Evolutionary conservation across 805 yeast genomes (phyloP), one percentile per base, ranked within the genome.

Genomic region (Myxozyma vanderwaltii): DNA sequence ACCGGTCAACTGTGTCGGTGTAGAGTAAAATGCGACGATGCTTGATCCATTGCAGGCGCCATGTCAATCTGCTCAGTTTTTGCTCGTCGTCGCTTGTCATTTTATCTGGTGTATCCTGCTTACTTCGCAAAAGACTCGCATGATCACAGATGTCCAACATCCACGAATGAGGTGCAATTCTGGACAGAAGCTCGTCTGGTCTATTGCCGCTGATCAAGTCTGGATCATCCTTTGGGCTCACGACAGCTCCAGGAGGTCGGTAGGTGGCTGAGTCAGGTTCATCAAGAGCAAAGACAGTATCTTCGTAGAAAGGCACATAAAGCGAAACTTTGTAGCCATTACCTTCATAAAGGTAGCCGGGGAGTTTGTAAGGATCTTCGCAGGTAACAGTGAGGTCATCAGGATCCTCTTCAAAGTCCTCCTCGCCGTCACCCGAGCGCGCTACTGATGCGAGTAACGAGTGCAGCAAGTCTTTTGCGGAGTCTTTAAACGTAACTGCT

Each of bases 1-100:
- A 58, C 23, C 59, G 53, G 40, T 61, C 64, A 27, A 61, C 63
- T 12, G 59, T 48, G 40, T 61, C 64, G 4, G 59, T 56, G n/a
- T 59, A 21, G 26, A 61, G 31, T n/a, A 61, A 46, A 19, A 58
- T 36, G 31, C 64, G 63, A 26, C 46, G 26, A 24, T 58, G 49
- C 24, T 52, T 29, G 38, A 58, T 44, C 61, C 61, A 58, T n/a
- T 38, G 43, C 19, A 38, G 21, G 6, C 43, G 43, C 43, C 43
- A 38, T 13, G 43, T 38, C 19, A 38, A n/a, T 13, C 21, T n/a
- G 13, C n/a, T 15, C 38, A 57, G 52, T 40, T 27, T 21, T 33
- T 33, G n/a, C n/a, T 52, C 44, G 35, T 23, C 13, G 21, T 39
- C 8, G 31, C 24, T 27, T 23, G 49, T 24, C 24, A 46, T 17